Evolutionary conservation across 352 stramenopile genomes (phyloP), one percentile per base, ranked within the genome.

Genomic region (Phytophthora multivora): DNA sequence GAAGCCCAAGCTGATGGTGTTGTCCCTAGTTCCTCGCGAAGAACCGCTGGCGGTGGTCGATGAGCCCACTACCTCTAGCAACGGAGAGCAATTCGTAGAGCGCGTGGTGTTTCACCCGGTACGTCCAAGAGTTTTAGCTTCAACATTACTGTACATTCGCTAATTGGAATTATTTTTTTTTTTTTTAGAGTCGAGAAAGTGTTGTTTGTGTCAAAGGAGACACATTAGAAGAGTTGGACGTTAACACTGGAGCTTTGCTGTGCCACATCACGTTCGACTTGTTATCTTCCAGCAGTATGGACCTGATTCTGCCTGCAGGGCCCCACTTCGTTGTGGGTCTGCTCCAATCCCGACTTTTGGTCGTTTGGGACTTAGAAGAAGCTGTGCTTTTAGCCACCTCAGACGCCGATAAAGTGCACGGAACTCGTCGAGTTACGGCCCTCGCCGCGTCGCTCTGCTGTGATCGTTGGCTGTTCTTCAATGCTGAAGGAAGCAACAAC

Each of bases 391-490:
- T 86, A 31, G 83, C 75, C 19, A 69, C 90, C 26, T 75, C 75
- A 3, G 83, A 94, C 33, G 51, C 90, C 5, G 80, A 90, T 21
- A 88, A 88, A 47, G 52, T 79, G 21, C 76, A 83, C 23, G 51
- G 54, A 28, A 51, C 38, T 38, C 88, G 89, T 69, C 69, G 75
- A 25, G 80, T 91, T 47, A 70, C 62, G 4, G 74, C 75, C 5
- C 53, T 91, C 38, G 66, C 82, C 5, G 79, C 59, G 2, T 92
- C 86, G 23, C 63, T 88, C 11, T 88, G 77, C 49, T 59, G 48
- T n/a, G 67, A 85, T 40, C 70, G 73, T 8, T 90, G 78, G 73
- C 23, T 95, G 19, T 93, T 93, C 49, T 95, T 89, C 60, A 69
- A 71, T 40, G 71, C 77, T 21, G 86, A 95, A 51, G 86, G 78